These are phyloP conservation scores for Botrytis medusae DNA, from an alignment of 2,329 filamentous ascomycete genomes.

Conservation along the genomic window DNA sequence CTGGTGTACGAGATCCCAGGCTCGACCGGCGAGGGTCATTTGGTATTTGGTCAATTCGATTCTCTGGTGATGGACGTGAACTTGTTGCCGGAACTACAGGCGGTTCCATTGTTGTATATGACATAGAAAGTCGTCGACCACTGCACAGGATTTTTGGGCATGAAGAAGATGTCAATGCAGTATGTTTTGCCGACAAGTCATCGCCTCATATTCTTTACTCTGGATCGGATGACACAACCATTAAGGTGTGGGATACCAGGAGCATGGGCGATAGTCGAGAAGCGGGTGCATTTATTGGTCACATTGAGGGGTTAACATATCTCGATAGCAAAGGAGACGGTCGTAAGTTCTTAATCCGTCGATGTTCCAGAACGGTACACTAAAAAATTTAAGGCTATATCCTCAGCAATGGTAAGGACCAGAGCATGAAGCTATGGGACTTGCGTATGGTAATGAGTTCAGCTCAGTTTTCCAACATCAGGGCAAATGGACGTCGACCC, in stretches of 20 bases:
- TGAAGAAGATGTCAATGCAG: slow-evolving; percentile 88
- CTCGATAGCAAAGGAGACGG: slow-evolving; percentile 70
- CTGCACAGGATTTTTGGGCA: slow-evolving; percentile 68
- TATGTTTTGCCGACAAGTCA: slow-evolving; percentile 86
- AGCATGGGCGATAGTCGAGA: slow-evolving; percentile 82
- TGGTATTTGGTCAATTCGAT: slow-evolving; percentile 85
- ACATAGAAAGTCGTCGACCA: slow-evolving; percentile 77
- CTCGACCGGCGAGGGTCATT: slow-evolving; percentile 43
- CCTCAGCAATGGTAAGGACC: slow-evolving; percentile 91
- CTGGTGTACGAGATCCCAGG: slow-evolving; percentile 30
- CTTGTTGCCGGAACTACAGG: slow-evolving; percentile 86
- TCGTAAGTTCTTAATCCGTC: slow-evolving; percentile 39
- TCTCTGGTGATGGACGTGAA: slow-evolving; percentile 87
- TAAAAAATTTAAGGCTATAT: slow-evolving; percentile 58
- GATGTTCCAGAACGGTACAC: neutral
- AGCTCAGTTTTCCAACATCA: slow-evolving; percentile 57
- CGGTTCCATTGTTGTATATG: slow-evolving; percentile 81
- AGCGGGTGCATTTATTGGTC: slow-evolving; percentile 65
- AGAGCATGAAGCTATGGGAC: slow-evolving; percentile 98
- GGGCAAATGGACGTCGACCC: slow-evolving; percentile 54
- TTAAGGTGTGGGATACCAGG: slow-evolving; percentile 95
- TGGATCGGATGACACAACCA: slow-evolving; percentile 87
- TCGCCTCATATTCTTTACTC: slow-evolving; percentile 95
- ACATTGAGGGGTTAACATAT: slow-evolving; percentile 66
- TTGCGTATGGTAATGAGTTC: slow-evolving; percentile 83